Conservation (phyloP, 2,329 filamentous ascomycete genomes). For the Geosmithia putterillii region DNA sequence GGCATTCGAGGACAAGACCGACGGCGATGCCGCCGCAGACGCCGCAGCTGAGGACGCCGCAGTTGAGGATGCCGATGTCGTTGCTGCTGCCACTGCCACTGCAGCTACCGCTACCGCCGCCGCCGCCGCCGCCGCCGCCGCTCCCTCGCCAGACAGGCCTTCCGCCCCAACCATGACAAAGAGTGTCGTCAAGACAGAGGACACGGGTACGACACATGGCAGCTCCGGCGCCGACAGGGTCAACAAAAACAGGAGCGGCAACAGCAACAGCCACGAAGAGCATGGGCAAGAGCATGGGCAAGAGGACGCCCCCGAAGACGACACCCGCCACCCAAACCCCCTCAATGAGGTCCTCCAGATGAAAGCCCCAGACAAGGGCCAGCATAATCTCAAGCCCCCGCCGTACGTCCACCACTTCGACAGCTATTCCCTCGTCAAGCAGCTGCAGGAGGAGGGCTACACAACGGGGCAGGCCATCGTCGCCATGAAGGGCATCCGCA, state of each 20-base stretch:
- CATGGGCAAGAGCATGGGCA: conserved; percentile 10
- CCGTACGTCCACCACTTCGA: conserved; percentile 95
- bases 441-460: conserved; percentile 65
- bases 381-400: conserved; percentile 51
- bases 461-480: conserved; percentile 63
- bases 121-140: conserved; percentile 5
- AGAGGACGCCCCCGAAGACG: conserved; percentile 10
- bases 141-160: not conserved
- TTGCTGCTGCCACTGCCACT: not conserved
- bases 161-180: not conserved
- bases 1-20: conserved; percentile 8
- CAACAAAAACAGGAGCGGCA: conserved; percentile 5
- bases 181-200: conserved; percentile 2
- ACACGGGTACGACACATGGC: conserved; percentile 1
- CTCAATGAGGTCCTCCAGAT: conserved; percentile 39
- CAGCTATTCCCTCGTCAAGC: conserved; percentile 77
- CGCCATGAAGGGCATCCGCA: conserved; percentile 84
- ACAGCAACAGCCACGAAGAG: not conserved
- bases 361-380: conserved; percentile 21
- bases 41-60: not conserved
- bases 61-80: not conserved
- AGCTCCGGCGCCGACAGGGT: too few relatives aligned
- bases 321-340: conserved; percentile 30
- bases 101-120: not conserved
- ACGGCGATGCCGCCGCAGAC: not conserved